phyloP scores from a whole-genome alignment of 2,329 filamentous ascomycete species.

The Dothistroma septosporum region DNA sequence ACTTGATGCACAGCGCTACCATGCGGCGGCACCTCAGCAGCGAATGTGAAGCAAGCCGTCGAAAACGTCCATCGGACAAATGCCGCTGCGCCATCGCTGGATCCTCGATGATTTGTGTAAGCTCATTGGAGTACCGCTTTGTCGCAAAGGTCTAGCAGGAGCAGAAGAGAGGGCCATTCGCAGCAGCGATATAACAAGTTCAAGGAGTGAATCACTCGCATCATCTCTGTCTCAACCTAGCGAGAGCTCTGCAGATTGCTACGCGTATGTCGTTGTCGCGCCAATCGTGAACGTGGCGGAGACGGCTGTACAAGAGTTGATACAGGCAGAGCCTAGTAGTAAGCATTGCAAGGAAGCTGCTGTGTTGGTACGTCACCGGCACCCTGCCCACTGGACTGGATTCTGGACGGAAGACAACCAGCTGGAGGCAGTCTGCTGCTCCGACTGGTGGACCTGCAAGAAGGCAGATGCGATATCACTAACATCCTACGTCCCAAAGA shows the following conservation, averaged over 20 bases:
- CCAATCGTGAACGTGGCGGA: not conserved
- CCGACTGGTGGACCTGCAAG: not conserved
- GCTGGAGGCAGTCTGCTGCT: not conserved
- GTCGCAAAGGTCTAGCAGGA: not conserved
- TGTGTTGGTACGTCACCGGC: not conserved
- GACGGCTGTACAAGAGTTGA: not conserved
- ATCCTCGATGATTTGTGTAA: not conserved
- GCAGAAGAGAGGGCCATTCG: not conserved
- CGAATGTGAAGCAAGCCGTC: not conserved
- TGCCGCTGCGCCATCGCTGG: not conserved
- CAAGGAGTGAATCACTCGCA: not conserved
- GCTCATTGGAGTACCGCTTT: not conserved
- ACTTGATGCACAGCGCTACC: not conserved
- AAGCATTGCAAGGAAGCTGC: not conserved
- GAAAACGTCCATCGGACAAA: not conserved
- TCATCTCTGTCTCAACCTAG: not conserved
- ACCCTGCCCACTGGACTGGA: not conserved
- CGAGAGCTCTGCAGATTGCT: not conserved
- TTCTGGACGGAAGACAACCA: not conserved
- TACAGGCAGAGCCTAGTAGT: not conserved
- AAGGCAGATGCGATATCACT: not conserved
- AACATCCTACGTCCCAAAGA: not conserved
- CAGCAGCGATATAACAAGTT: not conserved
- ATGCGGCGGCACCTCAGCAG: not conserved
- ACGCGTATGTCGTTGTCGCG: not conserved